Evolutionary conservation across 345 rosid species (phyloP).

Genomic region (Odontarrhena argentea): DNA sequence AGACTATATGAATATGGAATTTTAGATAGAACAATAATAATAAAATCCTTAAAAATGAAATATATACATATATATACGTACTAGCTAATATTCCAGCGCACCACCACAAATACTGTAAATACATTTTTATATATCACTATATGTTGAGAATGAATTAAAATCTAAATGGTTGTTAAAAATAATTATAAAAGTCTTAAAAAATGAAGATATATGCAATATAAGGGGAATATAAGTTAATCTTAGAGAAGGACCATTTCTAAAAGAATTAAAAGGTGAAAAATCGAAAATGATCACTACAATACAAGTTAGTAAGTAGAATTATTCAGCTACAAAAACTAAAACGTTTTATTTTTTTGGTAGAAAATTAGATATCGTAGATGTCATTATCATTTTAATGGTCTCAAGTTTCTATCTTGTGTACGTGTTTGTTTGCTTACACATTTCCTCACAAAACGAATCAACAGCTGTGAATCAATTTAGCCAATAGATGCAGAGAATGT

Average conservation of each 20-base stretch:
- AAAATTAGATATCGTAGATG: constrained; percentile 1
- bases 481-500: neutral
- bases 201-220: too few species aligned
- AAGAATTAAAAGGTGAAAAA: neutral
- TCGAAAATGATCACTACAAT: constrained; percentile 29
- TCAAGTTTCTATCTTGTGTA: neutral
- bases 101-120: too few species aligned
- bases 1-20: too few species aligned
- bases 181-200: too few species aligned
- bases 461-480: constrained; percentile 7
- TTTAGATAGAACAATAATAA: too few species aligned
- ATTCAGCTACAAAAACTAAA: neutral
- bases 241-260: neutral
- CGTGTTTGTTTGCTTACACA: constrained; percentile 30
- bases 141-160: too few species aligned
- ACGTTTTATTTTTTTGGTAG: neutral
- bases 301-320: neutral
- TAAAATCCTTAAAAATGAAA: too few species aligned
- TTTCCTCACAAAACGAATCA: constrained; percentile 10
- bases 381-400: constrained; percentile 9
- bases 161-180: too few species aligned
- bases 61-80: too few species aligned
- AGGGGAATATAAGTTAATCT: too few species aligned
- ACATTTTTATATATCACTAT: too few species aligned
- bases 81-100: too few species aligned